Evolutionary conservation across 768 basidiomycete species (phyloP).

Genomic region (Suillus clintonianus): DNA sequence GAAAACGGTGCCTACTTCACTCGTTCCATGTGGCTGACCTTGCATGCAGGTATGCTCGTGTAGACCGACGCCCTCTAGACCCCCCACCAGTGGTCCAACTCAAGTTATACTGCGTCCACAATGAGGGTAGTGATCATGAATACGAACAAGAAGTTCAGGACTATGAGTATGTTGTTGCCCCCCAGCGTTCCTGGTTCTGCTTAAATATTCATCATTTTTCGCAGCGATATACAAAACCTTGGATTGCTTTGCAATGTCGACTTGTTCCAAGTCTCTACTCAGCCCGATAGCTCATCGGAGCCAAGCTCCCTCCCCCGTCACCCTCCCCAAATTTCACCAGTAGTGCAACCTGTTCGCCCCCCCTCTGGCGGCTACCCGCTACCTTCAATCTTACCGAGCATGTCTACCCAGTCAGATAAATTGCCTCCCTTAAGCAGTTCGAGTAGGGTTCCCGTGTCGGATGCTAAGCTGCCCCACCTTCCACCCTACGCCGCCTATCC

Average conservation of each 20-base stretch:
- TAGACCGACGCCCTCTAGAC: constrained; percentile 68
- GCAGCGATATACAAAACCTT: constrained; percentile 61
- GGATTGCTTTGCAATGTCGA: constrained; percentile 80
- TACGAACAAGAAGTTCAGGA: constrained; percentile 50
- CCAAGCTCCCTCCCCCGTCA: constrained; percentile 9
- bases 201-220: constrained; percentile 1
- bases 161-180: constrained; percentile 45
- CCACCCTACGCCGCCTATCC: constrained; percentile 48
- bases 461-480: constrained; percentile 13
- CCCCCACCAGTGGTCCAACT: constrained; percentile 63
- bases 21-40: constrained; percentile 6
- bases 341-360: too few species aligned
- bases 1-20: constrained; percentile 17
- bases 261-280: constrained; percentile 60
- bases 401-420: constrained; percentile 13
- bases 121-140: constrained; percentile 39
- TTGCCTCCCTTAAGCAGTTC: constrained; percentile 24
- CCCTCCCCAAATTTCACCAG: background rate
- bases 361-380: background rate
- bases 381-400: constrained; percentile 7
- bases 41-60: constrained; percentile 51
- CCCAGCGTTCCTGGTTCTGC: background rate
- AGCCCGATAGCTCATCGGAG: constrained; percentile 10
- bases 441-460: constrained; percentile 7
- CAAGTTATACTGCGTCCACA: constrained; percentile 48